Base-by-base conservation (phyloP, 495 filamentous ascomycete genomes). In the Coniosporium apollinis region DNA sequence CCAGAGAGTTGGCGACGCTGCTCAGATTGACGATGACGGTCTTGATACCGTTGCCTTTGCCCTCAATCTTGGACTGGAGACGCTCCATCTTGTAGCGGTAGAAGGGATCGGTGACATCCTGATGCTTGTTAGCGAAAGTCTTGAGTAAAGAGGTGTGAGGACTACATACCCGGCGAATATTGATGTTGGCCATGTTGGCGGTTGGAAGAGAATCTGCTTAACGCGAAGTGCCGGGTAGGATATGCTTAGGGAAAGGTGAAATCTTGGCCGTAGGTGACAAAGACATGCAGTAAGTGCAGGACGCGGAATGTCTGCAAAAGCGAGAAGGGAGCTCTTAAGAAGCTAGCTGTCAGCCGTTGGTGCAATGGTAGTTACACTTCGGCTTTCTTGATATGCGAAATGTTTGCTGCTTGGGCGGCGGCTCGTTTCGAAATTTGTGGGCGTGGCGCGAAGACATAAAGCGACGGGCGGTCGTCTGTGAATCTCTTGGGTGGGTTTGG, bases 31-130 rank as follows among this genome's bases (percentile, higher is more conserved):
- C 84, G 49, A 97, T 77, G 53, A 92, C 83, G 47, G 82, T 89
- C 67, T 91, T 89, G 76, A 91, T 91, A 43, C 82, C 82, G 60
- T 97, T 97, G 40, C 89, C 89, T 64, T 97, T 97, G 60, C 89
- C 89, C 63, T 97, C 89, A 52, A 97, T 89, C 72, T 97, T 97
- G 60, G 89, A 93, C 69, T 86, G 82, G 54, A 97, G 68, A 44
- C 71, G 74, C 65, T 97, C 89, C 89, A 97, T 97, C 72, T 97
- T 97, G 74, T 97, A 97, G 61, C 89, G 89, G 63, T 97, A 97
- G 79, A 94, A 97, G 59, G 82, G 80, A 65, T 97, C 89, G 65
- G 74, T 76, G 64, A 94, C 76, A 82, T 96, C 91, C 57, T 60
- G 3, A 4, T 19, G 8, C 3, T 20, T 25, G 22, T 56, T 26